phyloP scores from a whole-genome alignment of 164 flowering plant genomes.

The Umbilicus rupestris region DNA sequence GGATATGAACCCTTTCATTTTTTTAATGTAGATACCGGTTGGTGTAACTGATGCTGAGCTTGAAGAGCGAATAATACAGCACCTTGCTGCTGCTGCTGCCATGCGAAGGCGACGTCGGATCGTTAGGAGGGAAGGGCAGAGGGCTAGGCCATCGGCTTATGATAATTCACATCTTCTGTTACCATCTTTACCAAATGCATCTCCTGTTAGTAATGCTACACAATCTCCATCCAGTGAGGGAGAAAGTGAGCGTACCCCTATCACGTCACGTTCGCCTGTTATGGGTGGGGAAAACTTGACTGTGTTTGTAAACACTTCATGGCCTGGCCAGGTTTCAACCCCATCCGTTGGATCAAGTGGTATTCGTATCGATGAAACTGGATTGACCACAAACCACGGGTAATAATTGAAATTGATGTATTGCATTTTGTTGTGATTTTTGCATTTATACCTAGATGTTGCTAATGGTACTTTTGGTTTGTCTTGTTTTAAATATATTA shows the following conservation, averaged over 20 bases:
- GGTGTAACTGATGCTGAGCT: conserved; percentile 35
- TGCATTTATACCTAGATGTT: neutral
- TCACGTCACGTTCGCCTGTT: conserved; percentile 5
- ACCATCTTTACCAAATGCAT: conserved; percentile 17
- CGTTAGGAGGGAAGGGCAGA: conserved; percentile 32
- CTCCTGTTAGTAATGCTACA: conserved; percentile 14
- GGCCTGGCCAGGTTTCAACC: conserved; percentile 13
- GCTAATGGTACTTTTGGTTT: neutral
- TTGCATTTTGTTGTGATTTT: neutral
- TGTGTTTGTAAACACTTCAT: neutral
- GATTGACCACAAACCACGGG: conserved; percentile 15
- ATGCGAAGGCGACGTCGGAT: conserved; percentile 36
- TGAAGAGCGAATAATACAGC: conserved; percentile 42
- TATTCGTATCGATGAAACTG: conserved; percentile 11
- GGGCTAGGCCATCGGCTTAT: conserved; percentile 24
- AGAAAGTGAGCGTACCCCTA: conserved; percentile 14
- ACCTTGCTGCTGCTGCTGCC: conserved; percentile 43
- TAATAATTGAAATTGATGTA: neutral
- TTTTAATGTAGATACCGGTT: conserved; percentile 21
- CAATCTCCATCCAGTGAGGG: conserved; percentile 16
- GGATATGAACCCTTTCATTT: neutral
- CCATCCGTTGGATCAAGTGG: conserved; percentile 12
- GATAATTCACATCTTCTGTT: conserved; percentile 25
- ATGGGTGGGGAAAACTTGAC: conserved; percentile 9
- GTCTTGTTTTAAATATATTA: neutral